Evolutionary conservation across 2,329 filamentous ascomycete species (phyloP).

Genomic region (Apiospora rasikravindrae): DNA sequence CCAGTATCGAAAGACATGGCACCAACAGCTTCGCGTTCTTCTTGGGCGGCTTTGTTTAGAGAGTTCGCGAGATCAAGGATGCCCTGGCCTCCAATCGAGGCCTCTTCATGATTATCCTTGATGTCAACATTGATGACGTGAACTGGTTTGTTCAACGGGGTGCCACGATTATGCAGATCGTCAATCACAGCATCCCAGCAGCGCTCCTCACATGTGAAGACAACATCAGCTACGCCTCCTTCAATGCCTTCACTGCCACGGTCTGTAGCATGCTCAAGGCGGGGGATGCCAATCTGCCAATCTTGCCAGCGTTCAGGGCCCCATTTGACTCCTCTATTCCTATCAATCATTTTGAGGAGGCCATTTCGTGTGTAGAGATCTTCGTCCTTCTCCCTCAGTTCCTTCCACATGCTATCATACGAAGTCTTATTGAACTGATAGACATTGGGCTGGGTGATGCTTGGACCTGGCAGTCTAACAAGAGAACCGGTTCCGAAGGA

Average conservation of each 20-base stretch:
- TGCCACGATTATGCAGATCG: conserved; percentile 84
- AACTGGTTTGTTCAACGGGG: conserved; percentile 87
- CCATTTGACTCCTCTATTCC: conserved; percentile 92
- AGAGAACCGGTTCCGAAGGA: conserved; percentile 97
- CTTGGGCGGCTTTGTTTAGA: conserved; percentile 78
- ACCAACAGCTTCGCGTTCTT: conserved; percentile 74
- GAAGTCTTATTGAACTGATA: conserved; percentile 98
- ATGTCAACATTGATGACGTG: conserved; percentile 99
- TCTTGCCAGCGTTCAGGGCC: conserved; percentile 98
- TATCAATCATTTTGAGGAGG: conserved; percentile 91
- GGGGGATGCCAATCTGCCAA: conserved; percentile 86
- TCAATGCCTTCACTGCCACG: conserved; percentile 83
- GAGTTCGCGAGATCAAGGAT: conserved; percentile 90
- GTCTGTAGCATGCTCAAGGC: conserved; percentile 76
- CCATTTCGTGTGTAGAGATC: conserved; percentile 91
- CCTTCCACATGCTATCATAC: conserved; percentile 92
- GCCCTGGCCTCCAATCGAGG: conserved; percentile 84
- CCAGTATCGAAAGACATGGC: conserved; percentile 72
- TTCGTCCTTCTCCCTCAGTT: conserved; percentile 84
- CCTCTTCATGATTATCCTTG: conserved; percentile 97
- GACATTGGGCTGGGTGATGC: conserved; percentile 92
- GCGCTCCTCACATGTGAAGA: conserved; percentile 96
- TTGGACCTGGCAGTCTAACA: conserved; percentile 89
- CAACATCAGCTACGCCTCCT: conserved; percentile 87
- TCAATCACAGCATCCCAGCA: conserved; percentile 99